Percentiles rank a stretch among this genome's conserved stretches.
phyloP scores from a whole-genome alignment of 2,329 filamentous ascomycete species.

The Epichloe hybrida region DNA sequence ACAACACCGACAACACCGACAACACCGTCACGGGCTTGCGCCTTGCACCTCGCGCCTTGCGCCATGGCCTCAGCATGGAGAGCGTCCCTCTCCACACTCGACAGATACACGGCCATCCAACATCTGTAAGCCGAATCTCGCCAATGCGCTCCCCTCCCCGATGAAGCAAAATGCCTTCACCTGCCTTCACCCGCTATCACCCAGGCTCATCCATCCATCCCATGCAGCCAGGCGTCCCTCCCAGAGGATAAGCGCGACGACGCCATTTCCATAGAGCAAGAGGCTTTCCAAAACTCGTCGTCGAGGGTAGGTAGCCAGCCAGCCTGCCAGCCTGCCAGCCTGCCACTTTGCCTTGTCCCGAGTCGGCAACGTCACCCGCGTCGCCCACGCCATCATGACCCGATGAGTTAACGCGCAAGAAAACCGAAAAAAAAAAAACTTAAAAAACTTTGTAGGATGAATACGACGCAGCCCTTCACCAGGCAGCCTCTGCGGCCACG shows the following conservation, averaged over 20 bases:
- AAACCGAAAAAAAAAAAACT: no score
- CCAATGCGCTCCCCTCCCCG: not conserved
- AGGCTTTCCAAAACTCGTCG: slow-evolving; percentile 43
- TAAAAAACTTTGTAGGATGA: slow-evolving; percentile 50
- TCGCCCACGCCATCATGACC: no score
- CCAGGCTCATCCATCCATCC: not conserved
- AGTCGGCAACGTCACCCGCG: not conserved
- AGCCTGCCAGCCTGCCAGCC: no score
- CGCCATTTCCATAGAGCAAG: slow-evolving; percentile 54
- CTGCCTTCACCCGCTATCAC: no score
- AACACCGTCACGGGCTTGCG: not conserved
- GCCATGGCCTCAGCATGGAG: slow-evolving; percentile 24
- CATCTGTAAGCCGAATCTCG: slow-evolving; percentile 23
- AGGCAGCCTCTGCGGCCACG: not conserved
- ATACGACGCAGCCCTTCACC: slow-evolving; percentile 30
- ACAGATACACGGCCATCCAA: slow-evolving; percentile 50
- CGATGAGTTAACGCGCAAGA: not conserved
- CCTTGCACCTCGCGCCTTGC: not conserved
- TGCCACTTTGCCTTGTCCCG: not conserved
- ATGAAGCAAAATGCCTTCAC: not conserved
- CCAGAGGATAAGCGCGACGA: slow-evolving; percentile 18
- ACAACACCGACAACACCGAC: no score
- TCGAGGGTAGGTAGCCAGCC: slow-evolving; percentile 32
- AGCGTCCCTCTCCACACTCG: slow-evolving; percentile 37
- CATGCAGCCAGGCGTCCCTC: slow-evolving; percentile 17